Evolutionary conservation across 2,329 filamentous ascomycete genomes (phyloP), one percentile per base, ranked within the genome.

Genomic region (Alternaria tenuissima): DNA sequence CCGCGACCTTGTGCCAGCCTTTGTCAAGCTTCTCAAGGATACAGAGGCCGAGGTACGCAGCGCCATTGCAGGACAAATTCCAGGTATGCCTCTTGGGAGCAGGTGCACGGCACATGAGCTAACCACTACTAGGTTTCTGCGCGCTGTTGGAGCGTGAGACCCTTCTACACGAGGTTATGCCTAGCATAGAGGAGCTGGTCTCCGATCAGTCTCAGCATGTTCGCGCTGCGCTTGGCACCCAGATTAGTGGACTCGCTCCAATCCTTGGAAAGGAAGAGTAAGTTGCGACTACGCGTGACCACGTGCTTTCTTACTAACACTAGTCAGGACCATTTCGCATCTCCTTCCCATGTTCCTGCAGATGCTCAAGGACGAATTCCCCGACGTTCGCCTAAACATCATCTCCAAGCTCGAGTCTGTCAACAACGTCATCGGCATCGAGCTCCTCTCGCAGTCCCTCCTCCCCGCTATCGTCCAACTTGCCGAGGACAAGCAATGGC

Each of bases 301-400:
- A 72, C 65, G 69, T 69, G 67, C 67, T 22, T 53, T n/a, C 28
- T 12, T 59, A 53, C 62, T 71, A 52, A 76, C 63, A 24, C 41
- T 38, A 38, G 47, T 1, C 68, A 95, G 92, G 81, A 99, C 95
- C 30, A 98, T 97, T 69, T 91, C 95, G 70, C 95, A 99, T 78
- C 88, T 99, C 44, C 87, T 99, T 44, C 95, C 95, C 55, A 99
- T 99, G 94, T 98, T 99, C 81, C 86, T 99, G 55, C 92, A 96
- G 79, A 99, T 99, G 95, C 89, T 99, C 73, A 99, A 98, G 86
- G 95, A 99, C 74, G 95, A 99, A 77, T 98, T 97, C 80, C 95
- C 95, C 22, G 95, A 99, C 78, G 95, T 99, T 52, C 91, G 95
- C 64, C 88, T 99, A 61, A 96, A 99, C 82, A 99, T 99, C 79